These are phyloP conservation scores for Cladosporium sp. DNA, from an alignment of 2,329 filamentous ascomycete genomes.

Conservation along the genomic window DNA sequence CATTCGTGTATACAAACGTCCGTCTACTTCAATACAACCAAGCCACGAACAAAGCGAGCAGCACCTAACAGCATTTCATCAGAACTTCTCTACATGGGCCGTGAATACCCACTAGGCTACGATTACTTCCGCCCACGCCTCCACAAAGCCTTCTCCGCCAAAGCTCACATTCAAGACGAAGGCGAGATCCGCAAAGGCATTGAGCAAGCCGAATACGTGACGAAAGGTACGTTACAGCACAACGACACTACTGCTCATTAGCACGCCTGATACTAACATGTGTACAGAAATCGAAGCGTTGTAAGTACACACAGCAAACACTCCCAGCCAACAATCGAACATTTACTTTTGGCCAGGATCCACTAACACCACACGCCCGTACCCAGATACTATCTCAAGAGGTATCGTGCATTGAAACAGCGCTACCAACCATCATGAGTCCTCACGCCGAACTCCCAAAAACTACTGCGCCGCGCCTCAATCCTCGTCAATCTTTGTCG, in stretches of 20 bases:
- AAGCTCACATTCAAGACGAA: constrained; percentile 69
- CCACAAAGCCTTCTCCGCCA: constrained; percentile 81
- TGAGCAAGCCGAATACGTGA: constrained; percentile 79
- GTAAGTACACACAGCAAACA: constrained; percentile 58
- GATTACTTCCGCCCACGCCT: constrained; percentile 77
- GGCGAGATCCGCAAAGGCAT: constrained; percentile 75
- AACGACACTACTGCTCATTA: not conserved
- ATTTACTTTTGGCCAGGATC: not conserved
- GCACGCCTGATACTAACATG: not conserved
- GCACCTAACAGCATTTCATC: not conserved
- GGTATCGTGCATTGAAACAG: constrained; percentile 81
- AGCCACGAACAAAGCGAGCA: not conserved
- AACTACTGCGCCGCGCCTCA: constrained; percentile 11
- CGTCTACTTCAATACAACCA: not conserved
- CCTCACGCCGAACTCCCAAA: not conserved
- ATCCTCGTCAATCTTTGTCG: constrained; percentile 46
- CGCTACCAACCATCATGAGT: constrained; percentile 56
- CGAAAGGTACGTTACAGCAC: constrained; percentile 66
- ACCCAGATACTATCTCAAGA: constrained; percentile 82
- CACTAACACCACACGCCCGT: not conserved
- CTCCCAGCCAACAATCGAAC: not conserved
- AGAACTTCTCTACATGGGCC: constrained; percentile 84
- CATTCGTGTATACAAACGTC: constrained; percentile 86
- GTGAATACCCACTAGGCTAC: constrained; percentile 84
- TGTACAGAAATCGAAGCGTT: constrained; percentile 80